phyloP scores from a whole-genome alignment of 805 yeast genomes.

The Cyberlindnera mississippiensis region DNA sequence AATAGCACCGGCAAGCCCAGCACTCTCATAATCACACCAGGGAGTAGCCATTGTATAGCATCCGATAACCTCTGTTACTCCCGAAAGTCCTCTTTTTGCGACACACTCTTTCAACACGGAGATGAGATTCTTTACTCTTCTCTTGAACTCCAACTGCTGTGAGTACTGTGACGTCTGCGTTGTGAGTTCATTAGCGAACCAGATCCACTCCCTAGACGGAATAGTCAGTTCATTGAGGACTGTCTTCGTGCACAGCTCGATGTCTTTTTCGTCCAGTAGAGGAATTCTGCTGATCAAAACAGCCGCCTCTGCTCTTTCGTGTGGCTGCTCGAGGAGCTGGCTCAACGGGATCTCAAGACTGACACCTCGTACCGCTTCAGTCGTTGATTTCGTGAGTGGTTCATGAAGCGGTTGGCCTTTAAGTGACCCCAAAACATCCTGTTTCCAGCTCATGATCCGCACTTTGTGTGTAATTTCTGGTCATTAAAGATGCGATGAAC shows the following conservation, averaged over 20 bases:
- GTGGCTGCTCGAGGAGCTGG: not conserved
- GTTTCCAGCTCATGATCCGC: not conserved
- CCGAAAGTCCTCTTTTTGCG: too few relatives aligned
- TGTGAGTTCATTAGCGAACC: conserved; percentile 21
- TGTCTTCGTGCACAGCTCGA: not conserved
- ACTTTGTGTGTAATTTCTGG: not conserved
- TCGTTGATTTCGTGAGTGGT: not conserved
- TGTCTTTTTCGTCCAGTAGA: not conserved
- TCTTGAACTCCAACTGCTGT: conserved; percentile 14
- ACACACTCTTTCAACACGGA: conserved; percentile 5
- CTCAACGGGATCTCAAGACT: not conserved
- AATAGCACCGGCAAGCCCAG: conserved; percentile 1
- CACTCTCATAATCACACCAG: conserved; percentile 18
- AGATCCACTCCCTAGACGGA: conserved; percentile 16
- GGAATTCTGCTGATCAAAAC: not conserved
- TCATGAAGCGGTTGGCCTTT: not conserved
- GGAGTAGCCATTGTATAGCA: conserved; percentile 15
- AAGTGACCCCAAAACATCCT: not conserved
- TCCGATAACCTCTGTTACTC: not conserved
- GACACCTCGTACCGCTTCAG: not conserved
- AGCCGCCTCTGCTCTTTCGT: conserved; percentile 7
- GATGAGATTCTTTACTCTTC: conserved; percentile 1
- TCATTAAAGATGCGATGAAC: too few relatives aligned
- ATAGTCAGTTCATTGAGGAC: not conserved
- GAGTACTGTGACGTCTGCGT: conserved; percentile 8